phyloP scores from a whole-genome alignment of 768 basidiomycete genomes.

The Kwoniella sp. region DNA sequence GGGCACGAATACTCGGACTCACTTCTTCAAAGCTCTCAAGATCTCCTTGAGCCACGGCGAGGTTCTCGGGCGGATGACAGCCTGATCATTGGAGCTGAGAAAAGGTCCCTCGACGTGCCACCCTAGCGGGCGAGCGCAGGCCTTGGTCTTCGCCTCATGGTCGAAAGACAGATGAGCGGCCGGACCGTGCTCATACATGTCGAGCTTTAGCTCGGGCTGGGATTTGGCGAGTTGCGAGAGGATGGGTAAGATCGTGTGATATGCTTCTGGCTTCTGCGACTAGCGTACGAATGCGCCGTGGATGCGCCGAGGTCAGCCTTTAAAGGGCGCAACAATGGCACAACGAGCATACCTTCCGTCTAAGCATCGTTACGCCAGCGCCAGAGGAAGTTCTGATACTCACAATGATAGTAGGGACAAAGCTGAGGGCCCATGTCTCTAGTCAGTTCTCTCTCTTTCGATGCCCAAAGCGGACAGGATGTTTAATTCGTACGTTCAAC shows the following conservation, averaged over 20 bases:
- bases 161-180: too few species aligned
- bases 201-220: conserved; percentile 63
- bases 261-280: conserved; percentile 15
- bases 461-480: too few species aligned
- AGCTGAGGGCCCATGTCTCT: too few species aligned
- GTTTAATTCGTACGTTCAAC: background rate
- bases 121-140: conserved; percentile 63
- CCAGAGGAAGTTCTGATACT: too few species aligned
- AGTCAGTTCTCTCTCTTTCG: too few species aligned
- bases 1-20: background rate
- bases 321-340: too few species aligned
- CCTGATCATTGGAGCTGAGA: conserved; percentile 80
- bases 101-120: conserved; percentile 94
- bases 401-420: conserved; percentile 55
- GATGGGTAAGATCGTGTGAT: conserved; percentile 16
- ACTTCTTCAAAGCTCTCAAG: conserved; percentile 69
- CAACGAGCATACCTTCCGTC: too few species aligned
- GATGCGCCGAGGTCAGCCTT: background rate
- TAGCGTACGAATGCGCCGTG: background rate
- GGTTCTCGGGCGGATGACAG: conserved; percentile 66
- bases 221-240: conserved; percentile 55
- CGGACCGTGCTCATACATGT: background rate
- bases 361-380: too few species aligned
- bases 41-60: conserved; percentile 24
- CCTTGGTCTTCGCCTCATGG: background rate